A percentile compares a stretch with the other conserved stretches of the same genome.
These are phyloP conservation scores for Fusarium luffae DNA, from an alignment of 2,329 filamentous ascomycete genomes.

Conservation along the genomic window DNA sequence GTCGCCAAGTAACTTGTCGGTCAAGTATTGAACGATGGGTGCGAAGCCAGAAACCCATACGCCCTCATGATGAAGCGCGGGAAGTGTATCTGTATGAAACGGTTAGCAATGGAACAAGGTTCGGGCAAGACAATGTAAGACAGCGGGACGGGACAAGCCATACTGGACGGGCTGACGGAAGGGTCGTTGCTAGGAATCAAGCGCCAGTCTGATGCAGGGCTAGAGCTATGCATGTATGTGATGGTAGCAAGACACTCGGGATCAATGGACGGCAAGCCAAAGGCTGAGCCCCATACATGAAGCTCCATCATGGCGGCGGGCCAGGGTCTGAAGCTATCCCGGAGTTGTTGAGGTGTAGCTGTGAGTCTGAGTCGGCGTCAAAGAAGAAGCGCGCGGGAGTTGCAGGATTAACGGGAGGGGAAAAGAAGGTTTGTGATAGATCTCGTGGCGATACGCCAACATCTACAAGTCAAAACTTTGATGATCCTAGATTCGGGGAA, in stretches of 20 bases:
- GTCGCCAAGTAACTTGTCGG: conserved; percentile 49
- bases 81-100: conserved; percentile 60
- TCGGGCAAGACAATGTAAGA: conserved; percentile 10
- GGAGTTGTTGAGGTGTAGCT: conserved; percentile 20
- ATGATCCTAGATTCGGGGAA: conserved; percentile 8
- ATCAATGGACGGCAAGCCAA: conserved; percentile 89
- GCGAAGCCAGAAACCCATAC: conserved; percentile 70
- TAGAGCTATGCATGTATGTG: conserved; percentile 75
- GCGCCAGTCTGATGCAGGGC: conserved; percentile 71
- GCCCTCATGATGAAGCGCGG: conserved; percentile 63
- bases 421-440: conserved; percentile 13
- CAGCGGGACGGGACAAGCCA: conserved; percentile 48
- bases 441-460: conserved; percentile 24
- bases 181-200: conserved; percentile 80
- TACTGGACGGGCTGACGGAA: conserved; percentile 76
- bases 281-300: conserved; percentile 90
- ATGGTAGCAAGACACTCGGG: conserved; percentile 88
- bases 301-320: conserved; percentile 65
- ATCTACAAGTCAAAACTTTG: conserved; percentile 7
- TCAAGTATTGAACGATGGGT: conserved; percentile 69
- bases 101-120: conserved; percentile 40
- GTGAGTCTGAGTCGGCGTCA: background rate
- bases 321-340: conserved; percentile 20
- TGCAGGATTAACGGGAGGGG: background rate
- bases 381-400: conserved; percentile 19